phyloP scores from a whole-genome alignment of 495 filamentous ascomycete genomes.

The Penicillium robsamsonii region DNA sequence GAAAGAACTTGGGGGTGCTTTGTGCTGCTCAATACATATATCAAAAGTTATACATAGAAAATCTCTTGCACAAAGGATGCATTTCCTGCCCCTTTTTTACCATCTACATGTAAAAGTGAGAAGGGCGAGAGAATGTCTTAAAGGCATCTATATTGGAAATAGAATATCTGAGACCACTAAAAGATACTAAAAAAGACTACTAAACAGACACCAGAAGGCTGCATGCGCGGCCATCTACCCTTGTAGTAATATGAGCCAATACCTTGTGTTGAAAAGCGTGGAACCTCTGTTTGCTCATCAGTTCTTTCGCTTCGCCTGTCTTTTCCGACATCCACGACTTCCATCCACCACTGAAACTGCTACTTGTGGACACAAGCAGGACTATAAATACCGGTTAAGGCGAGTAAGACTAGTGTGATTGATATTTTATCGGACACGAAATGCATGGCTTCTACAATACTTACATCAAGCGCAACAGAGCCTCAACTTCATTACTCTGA shows the following conservation, averaged over 20 bases:
- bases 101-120: too few relatives aligned
- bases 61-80: too few relatives aligned
- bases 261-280: neutral
- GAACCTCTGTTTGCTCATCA: neutral
- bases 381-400: neutral
- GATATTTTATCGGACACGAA: neutral
- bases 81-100: too few relatives aligned
- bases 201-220: too few relatives aligned
- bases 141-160: too few relatives aligned
- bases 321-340: neutral
- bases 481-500: neutral
- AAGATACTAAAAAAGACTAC: too few relatives aligned
- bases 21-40: neutral
- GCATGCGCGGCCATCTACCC: too few relatives aligned
- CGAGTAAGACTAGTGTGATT: neutral
- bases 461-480: neutral
- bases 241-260: neutral
- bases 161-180: too few relatives aligned
- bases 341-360: neutral
- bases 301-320: neutral
- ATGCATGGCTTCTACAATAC: neutral
- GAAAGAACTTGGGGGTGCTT: neutral
- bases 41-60: too few relatives aligned
- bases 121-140: too few relatives aligned
- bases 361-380: neutral